Evolutionary conservation across 805 yeast genomes (phyloP).

Genomic region (Starmerella kuoi): DNA sequence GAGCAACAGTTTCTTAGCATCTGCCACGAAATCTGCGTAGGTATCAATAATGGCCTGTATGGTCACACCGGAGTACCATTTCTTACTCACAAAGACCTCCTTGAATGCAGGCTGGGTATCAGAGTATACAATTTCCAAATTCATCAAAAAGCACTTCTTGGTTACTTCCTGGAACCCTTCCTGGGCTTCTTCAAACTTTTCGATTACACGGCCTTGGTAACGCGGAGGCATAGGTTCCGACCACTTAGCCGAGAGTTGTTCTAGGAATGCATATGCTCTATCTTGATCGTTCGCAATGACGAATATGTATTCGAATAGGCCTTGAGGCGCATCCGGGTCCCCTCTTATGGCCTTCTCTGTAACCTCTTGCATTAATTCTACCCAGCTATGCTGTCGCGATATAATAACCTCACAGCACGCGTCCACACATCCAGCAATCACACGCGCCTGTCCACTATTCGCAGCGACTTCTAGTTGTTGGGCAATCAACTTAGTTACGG

Average conservation of each 20-base stretch:
- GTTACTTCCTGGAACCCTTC: slow-evolving; percentile 73
- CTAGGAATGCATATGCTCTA: slow-evolving; percentile 55
- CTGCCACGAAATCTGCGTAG: slow-evolving; percentile 59
- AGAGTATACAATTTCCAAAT: slow-evolving; percentile 52
- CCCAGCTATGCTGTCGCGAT: slow-evolving; percentile 54
- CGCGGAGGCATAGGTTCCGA: slow-evolving; percentile 53
- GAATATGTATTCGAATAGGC: slow-evolving; percentile 64
- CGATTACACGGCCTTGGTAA: slow-evolving; percentile 47
- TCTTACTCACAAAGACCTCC: slow-evolving; percentile 44
- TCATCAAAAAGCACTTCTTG: slow-evolving; percentile 45
- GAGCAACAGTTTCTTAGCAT: slow-evolving; percentile 43
- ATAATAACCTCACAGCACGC: slow-evolving; percentile 53
- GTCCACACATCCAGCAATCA: slow-evolving; percentile 64
- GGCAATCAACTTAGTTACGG: slow-evolving; percentile 69
- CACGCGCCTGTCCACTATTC: slow-evolving; percentile 68
- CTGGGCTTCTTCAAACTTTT: slow-evolving; percentile 48
- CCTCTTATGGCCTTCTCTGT: slow-evolving; percentile 28
- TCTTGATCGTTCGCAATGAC: slow-evolving; percentile 80
- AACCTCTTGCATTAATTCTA: slow-evolving; percentile 36
- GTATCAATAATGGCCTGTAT: slow-evolving; percentile 59
- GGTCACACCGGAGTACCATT: slow-evolving; percentile 54
- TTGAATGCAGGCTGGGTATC: slow-evolving; percentile 55
- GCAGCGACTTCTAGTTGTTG: slow-evolving; percentile 85
- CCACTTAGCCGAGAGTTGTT: slow-evolving; percentile 54
- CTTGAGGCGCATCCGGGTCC: slow-evolving; percentile 44